phyloP scores from a whole-genome alignment of 495 filamentous ascomycete genomes.

The Aspergillus steynii region DNA sequence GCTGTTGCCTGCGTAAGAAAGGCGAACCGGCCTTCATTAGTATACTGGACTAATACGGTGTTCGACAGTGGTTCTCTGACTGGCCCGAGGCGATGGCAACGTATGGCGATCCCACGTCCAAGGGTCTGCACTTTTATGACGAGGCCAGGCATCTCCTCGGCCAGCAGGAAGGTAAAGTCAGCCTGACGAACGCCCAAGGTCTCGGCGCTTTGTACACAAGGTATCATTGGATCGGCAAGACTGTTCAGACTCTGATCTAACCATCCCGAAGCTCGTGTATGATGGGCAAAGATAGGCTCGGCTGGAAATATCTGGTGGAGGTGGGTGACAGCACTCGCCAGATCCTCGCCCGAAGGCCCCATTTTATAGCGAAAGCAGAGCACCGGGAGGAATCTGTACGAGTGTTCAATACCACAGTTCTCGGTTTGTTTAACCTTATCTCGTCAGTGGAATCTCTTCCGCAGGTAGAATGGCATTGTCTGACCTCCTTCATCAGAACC shows the following conservation, averaged over 20 bases:
- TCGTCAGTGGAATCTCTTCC: not conserved
- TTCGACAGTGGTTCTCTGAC: conserved; percentile 21
- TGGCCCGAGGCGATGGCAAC: conserved; percentile 21
- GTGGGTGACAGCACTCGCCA: not conserved
- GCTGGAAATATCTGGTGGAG: conserved; percentile 12
- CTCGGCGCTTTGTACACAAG: conserved; percentile 14
- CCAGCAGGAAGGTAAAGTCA: conserved; percentile 15
- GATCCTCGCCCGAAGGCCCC: not conserved
- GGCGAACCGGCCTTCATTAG: not conserved
- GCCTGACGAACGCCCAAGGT: conserved; percentile 16
- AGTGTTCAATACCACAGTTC: not conserved
- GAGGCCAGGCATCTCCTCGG: conserved; percentile 23
- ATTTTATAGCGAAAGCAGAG: not conserved
- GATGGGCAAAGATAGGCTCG: conserved; percentile 21
- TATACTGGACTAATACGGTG: not conserved
- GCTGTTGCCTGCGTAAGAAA: not conserved
- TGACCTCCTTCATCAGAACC: not conserved
- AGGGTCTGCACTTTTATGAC: conserved; percentile 27
- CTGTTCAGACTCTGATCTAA: not conserved
- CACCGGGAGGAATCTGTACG: not conserved
- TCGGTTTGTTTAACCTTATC: not conserved
- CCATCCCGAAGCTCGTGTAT: conserved; percentile 9
- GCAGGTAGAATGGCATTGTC: not conserved
- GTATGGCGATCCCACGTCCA: conserved; percentile 12
- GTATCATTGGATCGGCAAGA: not conserved